phyloP scores from a whole-genome alignment of 768 basidiomycete species.

The Amyloporia xantha region DNA sequence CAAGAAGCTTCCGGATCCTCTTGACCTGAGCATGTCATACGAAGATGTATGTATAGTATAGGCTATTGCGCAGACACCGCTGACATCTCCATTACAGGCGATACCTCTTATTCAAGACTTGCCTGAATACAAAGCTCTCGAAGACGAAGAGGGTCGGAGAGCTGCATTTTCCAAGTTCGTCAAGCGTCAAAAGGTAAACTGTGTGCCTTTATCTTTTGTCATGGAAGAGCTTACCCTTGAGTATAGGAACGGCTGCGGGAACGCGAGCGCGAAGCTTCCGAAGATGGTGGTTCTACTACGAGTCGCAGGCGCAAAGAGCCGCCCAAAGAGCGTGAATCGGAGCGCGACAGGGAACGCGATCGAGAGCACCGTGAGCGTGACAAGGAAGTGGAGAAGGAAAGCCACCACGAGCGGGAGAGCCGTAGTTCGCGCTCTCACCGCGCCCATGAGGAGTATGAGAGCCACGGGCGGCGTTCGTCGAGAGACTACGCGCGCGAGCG shows the following conservation, averaged over 20 bases:
- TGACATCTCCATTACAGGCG: constrained; percentile 36
- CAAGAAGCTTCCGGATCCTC: constrained; percentile 77
- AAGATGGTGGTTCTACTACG: constrained; percentile 75
- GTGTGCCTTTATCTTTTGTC: constrained; percentile 7
- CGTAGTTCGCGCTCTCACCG: constrained; percentile 41
- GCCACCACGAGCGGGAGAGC: constrained; percentile 25
- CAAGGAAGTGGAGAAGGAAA: constrained; percentile 24
- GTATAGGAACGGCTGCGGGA: constrained; percentile 65
- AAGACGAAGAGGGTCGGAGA: constrained; percentile 79
- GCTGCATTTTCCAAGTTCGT: constrained; percentile 84
- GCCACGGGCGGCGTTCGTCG: constrained; percentile 33
- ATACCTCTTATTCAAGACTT: constrained; percentile 75
- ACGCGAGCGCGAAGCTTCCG: constrained; percentile 52
- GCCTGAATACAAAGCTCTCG: constrained; percentile 80
- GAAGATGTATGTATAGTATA: constrained; percentile 57
- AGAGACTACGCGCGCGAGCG: constrained; percentile 27
- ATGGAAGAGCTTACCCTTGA: constrained; percentile 6
- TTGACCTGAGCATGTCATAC: constrained; percentile 70
- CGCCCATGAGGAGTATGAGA: constrained; percentile 42
- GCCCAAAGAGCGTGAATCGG: constrained; percentile 29
- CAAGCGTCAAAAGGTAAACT: constrained; percentile 85
- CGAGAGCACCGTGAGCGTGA: constrained; percentile 21
- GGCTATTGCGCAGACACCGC: background rate
- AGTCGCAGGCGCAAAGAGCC: constrained; percentile 81
- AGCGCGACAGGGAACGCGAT: constrained; percentile 26